Percentiles rank a stretch among this genome's conserved stretches.
Evolutionary conservation across 768 basidiomycete species (phyloP).

Genomic region (Tulasnella sp.): DNA sequence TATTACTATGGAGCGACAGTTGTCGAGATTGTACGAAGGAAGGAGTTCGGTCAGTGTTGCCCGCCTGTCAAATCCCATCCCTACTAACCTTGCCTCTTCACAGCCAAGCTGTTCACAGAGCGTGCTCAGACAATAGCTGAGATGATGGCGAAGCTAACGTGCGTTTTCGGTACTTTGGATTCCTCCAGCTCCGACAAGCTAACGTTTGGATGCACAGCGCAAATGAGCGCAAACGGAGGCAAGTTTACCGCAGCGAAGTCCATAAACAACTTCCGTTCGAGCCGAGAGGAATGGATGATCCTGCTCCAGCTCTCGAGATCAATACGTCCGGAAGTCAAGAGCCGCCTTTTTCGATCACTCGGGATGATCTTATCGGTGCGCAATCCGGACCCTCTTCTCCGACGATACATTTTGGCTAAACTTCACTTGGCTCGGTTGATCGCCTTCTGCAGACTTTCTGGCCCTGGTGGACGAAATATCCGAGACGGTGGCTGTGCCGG

Average conservation of each 20-base stretch:
- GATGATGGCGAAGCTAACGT: constrained; percentile 87
- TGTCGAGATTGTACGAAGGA: constrained; percentile 86
- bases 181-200: constrained; percentile 9
- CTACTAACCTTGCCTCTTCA: constrained; percentile 28
- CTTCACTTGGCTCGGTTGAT: constrained; percentile 34
- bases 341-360: constrained; percentile 65
- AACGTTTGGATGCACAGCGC: constrained; percentile 49
- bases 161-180: constrained; percentile 43
- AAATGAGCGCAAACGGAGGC: constrained; percentile 78
- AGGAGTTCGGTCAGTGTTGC: constrained; percentile 73
- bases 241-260: constrained; percentile 81
- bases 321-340: constrained; percentile 69
- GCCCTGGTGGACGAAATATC: constrained; percentile 69
- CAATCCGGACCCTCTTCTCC: not conserved
- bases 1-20: constrained; percentile 92
- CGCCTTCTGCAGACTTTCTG: constrained; percentile 56
- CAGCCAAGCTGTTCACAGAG: constrained; percentile 81
- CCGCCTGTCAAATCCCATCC: constrained; percentile 14
- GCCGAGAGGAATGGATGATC: constrained; percentile 75
- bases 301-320: constrained; percentile 79
- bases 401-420: constrained; percentile 3
- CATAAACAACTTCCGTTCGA: constrained; percentile 89
- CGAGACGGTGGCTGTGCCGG: constrained; percentile 39
- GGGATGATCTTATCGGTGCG: constrained; percentile 73
- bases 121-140: constrained; percentile 80